phyloP scores from a whole-genome alignment of 1,139 yeast species.

The Wickerhamomyces sp. region DNA sequence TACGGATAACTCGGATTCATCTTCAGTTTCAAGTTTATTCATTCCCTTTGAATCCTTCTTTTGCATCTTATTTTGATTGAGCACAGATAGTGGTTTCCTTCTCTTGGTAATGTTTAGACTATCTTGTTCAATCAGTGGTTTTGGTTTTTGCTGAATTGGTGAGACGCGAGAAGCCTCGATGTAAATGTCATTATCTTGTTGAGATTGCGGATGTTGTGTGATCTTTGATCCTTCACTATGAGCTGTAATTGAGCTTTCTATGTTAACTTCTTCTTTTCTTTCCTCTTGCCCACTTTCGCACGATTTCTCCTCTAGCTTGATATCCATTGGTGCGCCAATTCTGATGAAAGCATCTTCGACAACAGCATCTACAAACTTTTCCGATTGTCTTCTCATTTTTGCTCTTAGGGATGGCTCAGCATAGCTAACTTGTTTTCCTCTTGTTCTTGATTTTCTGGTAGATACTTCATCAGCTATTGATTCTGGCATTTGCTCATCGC shows the following conservation, averaged over 20 bases:
- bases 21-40: conserved; percentile 5
- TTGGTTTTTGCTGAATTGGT: conserved; percentile 2
- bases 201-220: background rate
- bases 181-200: background rate
- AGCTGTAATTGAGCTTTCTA: background rate
- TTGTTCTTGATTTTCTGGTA: conserved; percentile 34
- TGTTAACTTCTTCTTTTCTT: background rate
- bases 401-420: conserved; percentile 62
- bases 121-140: conserved; percentile 17
- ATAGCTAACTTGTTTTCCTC: conserved; percentile 57
- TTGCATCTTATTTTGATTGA: conserved; percentile 11
- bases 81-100: conserved; percentile 19
- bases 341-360: conserved; percentile 10
- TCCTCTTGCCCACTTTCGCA: background rate
- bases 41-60: conserved; percentile 5
- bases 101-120: conserved; percentile 21
- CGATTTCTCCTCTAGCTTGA: conserved; percentile 4
- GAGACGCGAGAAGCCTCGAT: background rate
- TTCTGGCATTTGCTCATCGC: conserved; percentile 35
- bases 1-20: conserved; percentile 21
- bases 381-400: conserved; percentile 69
- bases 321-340: background rate
- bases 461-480: conserved; percentile 17
- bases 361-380: conserved; percentile 51
- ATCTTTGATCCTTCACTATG: no score